phyloP scores from a whole-genome alignment of 2,329 filamentous ascomycete genomes.

The Colletotrichum simmondsii region DNA sequence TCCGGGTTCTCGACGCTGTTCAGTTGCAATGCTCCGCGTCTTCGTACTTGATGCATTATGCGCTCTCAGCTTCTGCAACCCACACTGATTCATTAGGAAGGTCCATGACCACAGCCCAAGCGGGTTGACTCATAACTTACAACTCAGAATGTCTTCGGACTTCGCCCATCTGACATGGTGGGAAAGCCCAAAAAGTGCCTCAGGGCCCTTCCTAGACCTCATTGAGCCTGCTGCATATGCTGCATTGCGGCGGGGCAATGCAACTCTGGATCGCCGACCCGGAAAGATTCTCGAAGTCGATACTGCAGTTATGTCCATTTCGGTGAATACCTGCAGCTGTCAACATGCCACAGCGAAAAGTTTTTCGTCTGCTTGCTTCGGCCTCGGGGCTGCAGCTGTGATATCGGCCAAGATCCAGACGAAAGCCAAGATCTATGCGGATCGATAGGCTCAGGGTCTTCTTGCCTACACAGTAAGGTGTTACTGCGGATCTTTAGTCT shows the following conservation, averaged over 20 bases:
- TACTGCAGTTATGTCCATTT: constrained; percentile 18
- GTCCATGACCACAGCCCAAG: not conserved
- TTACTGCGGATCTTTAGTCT: not conserved
- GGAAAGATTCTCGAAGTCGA: constrained; percentile 3
- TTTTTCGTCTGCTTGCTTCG: not conserved
- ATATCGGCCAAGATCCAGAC: not conserved
- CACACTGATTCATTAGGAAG: not conserved
- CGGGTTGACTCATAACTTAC: not conserved
- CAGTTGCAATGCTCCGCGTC: not conserved
- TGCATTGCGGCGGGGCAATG: constrained; percentile 12
- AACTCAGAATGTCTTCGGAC: not conserved
- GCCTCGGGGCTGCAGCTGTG: not conserved
- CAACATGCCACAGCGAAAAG: not conserved
- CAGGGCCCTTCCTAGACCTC: not conserved
- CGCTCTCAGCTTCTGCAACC: not conserved
- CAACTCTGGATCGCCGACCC: constrained; percentile 22
- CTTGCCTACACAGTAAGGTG: not conserved
- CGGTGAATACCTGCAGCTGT: constrained; percentile 21
- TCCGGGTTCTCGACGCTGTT: not conserved
- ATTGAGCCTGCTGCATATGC: constrained; percentile 20
- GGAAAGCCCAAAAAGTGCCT: not conserved
- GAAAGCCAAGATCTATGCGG: no score
- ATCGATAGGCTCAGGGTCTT: not conserved
- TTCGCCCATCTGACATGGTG: not conserved
- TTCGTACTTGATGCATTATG: not conserved